phyloP scores from a whole-genome alignment of 2,329 filamentous ascomycete genomes.

The Phialophora macrospora region DNA sequence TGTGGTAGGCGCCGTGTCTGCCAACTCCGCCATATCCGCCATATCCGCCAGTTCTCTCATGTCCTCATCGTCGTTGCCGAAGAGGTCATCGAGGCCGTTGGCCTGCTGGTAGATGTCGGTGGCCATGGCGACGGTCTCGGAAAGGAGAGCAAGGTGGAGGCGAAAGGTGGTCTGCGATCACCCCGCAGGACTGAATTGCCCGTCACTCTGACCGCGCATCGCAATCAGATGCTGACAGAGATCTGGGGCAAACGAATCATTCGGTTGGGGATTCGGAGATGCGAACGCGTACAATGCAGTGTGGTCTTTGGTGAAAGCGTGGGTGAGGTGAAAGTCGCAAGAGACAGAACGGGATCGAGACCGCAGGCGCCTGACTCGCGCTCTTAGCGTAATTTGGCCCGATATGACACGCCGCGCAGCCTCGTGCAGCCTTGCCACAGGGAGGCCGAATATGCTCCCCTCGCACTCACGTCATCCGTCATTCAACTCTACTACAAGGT shows the following conservation, averaged over 20 bases:
- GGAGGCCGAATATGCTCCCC: background rate
- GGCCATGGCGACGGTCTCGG: slow-evolving; percentile 18
- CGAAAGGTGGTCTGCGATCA: slow-evolving; percentile 9
- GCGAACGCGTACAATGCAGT: background rate
- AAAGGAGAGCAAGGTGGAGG: slow-evolving; percentile 11
- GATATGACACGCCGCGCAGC: slow-evolving; percentile 15
- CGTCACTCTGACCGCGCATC: slow-evolving; percentile 17
- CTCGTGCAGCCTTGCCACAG: slow-evolving; percentile 13
- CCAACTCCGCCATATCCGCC: slow-evolving; percentile 24
- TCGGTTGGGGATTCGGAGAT: background rate
- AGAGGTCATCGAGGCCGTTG: slow-evolving; percentile 37
- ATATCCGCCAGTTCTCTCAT: slow-evolving; percentile 6
- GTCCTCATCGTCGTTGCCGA: slow-evolving; percentile 29
- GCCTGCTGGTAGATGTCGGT: slow-evolving; percentile 35
- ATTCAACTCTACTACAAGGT: background rate
- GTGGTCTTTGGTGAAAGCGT: background rate
- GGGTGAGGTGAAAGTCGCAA: background rate
- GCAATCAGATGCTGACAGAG: slow-evolving; percentile 10
- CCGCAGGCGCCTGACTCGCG: slow-evolving; percentile 21
- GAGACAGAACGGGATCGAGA: slow-evolving; percentile 21
- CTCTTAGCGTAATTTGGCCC: slow-evolving; percentile 12
- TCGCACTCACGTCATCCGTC: background rate
- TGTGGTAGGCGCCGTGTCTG: slow-evolving; percentile 20
- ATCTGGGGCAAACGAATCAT: background rate
- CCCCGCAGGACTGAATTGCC: slow-evolving; percentile 21